Evolutionary conservation across 2,329 filamentous ascomycete genomes (phyloP), one percentile per base, ranked within the genome.

Genomic region (Sporothrix euskadiensis): DNA sequence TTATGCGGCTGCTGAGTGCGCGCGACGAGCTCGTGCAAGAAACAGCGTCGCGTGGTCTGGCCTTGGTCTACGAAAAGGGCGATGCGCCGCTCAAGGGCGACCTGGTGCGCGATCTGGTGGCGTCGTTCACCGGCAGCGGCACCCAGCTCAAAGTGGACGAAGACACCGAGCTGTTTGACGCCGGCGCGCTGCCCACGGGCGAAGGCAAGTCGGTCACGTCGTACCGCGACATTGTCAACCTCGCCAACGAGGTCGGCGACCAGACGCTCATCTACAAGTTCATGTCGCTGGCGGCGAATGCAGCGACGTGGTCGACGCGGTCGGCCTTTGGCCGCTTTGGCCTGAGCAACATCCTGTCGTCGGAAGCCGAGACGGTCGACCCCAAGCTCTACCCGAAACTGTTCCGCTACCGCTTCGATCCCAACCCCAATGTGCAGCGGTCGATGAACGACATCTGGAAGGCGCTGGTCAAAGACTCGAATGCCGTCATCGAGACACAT

Each of bases 361-460:
- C 97, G 78, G 94, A 94, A 0, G 94, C 97, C 78, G 94, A 94
- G 0, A 88, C 90, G 74, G 88, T 96, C 74, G 97, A 98, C 78
- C 94, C 94, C 0, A 98, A 97, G 80, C 88, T 99, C 19, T 98
- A 98, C 78, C 94, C 94, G 0, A 98, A 98, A 82, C 88, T 99
- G 1, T 99, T 92, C 82, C 89, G 96, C 66, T 99, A 98, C 82
- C 88, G 94, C 69, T 98, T 98, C 75, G 96, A 99, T 81, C 96
- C 96, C 0, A 98, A 98, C 79, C 87, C 90, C 1, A 97, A 97
- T 76, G 96, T 98, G 14, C 93, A 95, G 80, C 88, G 90, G 66
- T 97, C 95, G 0, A 99, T 99, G 96, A 94, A 97, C 73, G 94
- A 97, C 75, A 98, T 99, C 76, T 99, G 96, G 96, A 94, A 92